phyloP scores from a whole-genome alignment of 495 filamentous ascomycete species.

The Immersiella caudata region DNA sequence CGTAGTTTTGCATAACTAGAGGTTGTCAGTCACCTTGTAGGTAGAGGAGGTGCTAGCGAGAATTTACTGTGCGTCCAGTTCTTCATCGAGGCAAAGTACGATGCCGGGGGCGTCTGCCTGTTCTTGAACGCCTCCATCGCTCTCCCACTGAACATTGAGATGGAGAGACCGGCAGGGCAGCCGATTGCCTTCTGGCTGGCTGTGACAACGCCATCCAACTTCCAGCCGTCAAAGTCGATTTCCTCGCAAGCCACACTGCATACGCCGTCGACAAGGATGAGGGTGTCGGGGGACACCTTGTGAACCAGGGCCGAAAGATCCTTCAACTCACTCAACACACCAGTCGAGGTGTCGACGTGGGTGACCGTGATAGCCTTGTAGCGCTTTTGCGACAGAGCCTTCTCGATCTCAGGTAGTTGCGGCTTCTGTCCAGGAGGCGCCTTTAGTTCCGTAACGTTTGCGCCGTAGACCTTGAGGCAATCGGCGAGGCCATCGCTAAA shows the following conservation, averaged over 20 bases:
- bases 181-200: slow-evolving; percentile 97
- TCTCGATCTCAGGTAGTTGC: slow-evolving; percentile 83
- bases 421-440: slow-evolving; percentile 86
- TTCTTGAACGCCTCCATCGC: slow-evolving; percentile 81
- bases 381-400: slow-evolving; percentile 80
- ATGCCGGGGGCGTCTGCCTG: slow-evolving; percentile 74
- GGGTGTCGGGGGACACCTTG: slow-evolving; percentile 82
- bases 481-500: slow-evolving; percentile 94
- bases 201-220: slow-evolving; percentile 87
- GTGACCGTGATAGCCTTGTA: slow-evolving; percentile 95
- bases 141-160: slow-evolving; percentile 86
- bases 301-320: slow-evolving; percentile 78
- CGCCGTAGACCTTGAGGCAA: slow-evolving; percentile 89
- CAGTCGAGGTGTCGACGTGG: slow-evolving; percentile 96
- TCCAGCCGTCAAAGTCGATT: slow-evolving; percentile 94
- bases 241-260: slow-evolving; percentile 97
- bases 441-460: slow-evolving; percentile 83
- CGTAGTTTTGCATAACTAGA: slow-evolving; percentile 94
- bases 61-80: slow-evolving; percentile 88
- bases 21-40: not conserved
- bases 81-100: slow-evolving; percentile 93
- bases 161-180: slow-evolving; percentile 88
- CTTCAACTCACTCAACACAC: slow-evolving; percentile 89
- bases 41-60: not conserved
- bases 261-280: slow-evolving; percentile 91